A percentile compares a stretch with the other conserved stretches of the same genome.
Conservation (phyloP, 2,329 filamentous ascomycete genomes). For the Fusarium tupiense region DNA sequence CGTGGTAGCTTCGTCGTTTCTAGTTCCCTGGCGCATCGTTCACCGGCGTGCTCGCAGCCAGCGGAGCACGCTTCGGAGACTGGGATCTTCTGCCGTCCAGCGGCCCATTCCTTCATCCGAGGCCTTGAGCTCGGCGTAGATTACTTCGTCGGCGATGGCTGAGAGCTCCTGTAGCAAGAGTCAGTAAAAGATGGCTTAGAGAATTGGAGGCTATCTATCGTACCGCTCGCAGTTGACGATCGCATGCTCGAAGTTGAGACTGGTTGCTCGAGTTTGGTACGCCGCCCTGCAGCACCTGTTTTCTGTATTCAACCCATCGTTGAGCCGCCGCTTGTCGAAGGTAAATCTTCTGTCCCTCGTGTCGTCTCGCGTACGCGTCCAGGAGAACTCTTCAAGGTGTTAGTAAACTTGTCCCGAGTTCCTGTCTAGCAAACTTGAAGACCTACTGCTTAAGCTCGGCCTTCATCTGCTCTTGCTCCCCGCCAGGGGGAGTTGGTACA, state of each 20-base stretch:
- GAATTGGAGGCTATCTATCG: slow-evolving; percentile 45
- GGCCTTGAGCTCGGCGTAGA: slow-evolving; percentile 65
- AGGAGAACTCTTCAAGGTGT: slow-evolving; percentile 60
- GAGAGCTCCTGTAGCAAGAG: slow-evolving; percentile 58
- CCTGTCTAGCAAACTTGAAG: not conserved
- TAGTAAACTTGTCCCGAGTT: not conserved
- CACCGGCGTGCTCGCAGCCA: slow-evolving; percentile 60
- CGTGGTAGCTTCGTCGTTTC: slow-evolving; percentile 15
- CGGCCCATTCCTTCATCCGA: slow-evolving; percentile 65
- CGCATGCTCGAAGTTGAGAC: slow-evolving; percentile 62
- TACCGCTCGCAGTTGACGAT: slow-evolving; percentile 67
- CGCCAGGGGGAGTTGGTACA: slow-evolving; percentile 63
- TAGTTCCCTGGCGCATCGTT: slow-evolving; percentile 6
- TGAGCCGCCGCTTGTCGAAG: slow-evolving; percentile 68
- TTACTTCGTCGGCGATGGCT: slow-evolving; percentile 65
- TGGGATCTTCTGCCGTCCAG: slow-evolving; percentile 72
- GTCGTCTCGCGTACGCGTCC: slow-evolving; percentile 69
- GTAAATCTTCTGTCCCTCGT: slow-evolving; percentile 73
- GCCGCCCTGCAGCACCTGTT: slow-evolving; percentile 62
- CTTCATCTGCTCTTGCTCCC: slow-evolving; percentile 68
- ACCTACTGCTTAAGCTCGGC: slow-evolving; percentile 71
- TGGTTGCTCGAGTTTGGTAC: slow-evolving; percentile 59
- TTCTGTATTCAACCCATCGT: slow-evolving; percentile 66
- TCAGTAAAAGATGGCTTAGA: not conserved
- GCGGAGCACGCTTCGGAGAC: slow-evolving; percentile 64